Percentiles rank a stretch among this genome's conserved stretches.
Evolutionary conservation across 1,284 basidiomycete genomes (phyloP).

Genomic region (Pyrrhoderma noxium): DNA sequence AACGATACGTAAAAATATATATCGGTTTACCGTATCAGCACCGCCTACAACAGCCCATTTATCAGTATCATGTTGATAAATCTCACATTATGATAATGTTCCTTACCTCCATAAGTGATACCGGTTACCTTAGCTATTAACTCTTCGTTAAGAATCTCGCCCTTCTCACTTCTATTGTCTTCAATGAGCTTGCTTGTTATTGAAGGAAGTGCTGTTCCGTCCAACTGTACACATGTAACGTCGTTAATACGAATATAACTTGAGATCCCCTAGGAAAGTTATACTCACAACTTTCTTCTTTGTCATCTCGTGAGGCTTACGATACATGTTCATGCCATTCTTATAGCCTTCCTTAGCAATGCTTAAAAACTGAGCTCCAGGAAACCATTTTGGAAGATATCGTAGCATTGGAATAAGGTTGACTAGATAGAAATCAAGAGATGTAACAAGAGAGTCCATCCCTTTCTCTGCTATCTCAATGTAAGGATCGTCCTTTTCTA

Average conservation of each 20-base stretch:
- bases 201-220: conserved; percentile 4
- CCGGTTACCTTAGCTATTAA: conserved; percentile 11
- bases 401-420: conserved; percentile 4
- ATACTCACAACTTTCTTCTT: conserved; percentile 11
- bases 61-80: background rate
- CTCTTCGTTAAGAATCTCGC: conserved; percentile 9
- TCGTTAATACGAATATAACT: background rate
- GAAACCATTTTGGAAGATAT: conserved; percentile 20
- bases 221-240: too few species aligned
- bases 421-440: conserved; percentile 8
- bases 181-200: conserved; percentile 10
- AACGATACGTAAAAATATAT: too few species aligned
- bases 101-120: conserved; percentile 15
- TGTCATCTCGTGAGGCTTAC: conserved; percentile 9
- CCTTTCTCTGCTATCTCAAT: background rate
- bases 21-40: conserved; percentile 13
- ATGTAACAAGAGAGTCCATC: background rate
- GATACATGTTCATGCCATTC: conserved; percentile 10
- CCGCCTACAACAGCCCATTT: conserved; percentile 8
- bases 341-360: conserved; percentile 1
- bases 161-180: conserved; percentile 9
- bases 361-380: conserved; percentile 18
- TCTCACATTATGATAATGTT: background rate
- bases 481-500: conserved; percentile 4
- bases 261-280: background rate